Percentiles rank a stretch among this genome's conserved stretches.
phyloP scores from a whole-genome alignment of 164 flowering plant genomes.

The Piper betle region DNA sequence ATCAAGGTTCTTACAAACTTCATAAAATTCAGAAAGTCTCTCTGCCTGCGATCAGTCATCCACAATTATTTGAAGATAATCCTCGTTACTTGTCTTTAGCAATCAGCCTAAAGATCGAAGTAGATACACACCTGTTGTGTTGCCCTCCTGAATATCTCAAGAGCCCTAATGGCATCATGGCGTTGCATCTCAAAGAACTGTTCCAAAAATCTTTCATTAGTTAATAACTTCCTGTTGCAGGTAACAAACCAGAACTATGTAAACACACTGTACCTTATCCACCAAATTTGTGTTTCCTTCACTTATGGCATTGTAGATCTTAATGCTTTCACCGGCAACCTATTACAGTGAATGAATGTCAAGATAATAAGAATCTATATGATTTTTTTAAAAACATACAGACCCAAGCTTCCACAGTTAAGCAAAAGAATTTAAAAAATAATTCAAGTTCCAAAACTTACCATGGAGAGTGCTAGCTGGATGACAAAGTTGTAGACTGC shows the following conservation, averaged over 20 bases:
- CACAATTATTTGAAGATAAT: not conserved
- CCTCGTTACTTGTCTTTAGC: not conserved
- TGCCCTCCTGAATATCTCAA: conserved; percentile 78
- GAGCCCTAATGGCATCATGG: conserved; percentile 66
- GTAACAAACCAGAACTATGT: conserved; percentile 1
- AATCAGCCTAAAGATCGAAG: not conserved
- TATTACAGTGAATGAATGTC: no score
- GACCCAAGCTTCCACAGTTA: no score
- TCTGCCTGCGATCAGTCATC: conserved; percentile 45
- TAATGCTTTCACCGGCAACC: conserved; percentile 92
- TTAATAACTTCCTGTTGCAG: not conserved
- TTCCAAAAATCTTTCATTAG: conserved; percentile 3
- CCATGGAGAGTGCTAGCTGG: conserved; percentile 85
- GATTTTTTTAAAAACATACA: no score
- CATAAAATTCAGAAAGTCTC: conserved; percentile 85
- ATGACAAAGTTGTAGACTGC: conserved; percentile 68
- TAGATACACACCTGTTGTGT: conserved; percentile 59
- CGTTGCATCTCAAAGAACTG: conserved; percentile 99
- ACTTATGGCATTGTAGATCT: conserved; percentile 76
- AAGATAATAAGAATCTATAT: no score
- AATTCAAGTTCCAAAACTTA: conserved; percentile 15
- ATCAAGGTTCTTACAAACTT: conserved; percentile 79
- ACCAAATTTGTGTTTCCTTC: conserved; percentile 84
- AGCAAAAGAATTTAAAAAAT: not conserved
- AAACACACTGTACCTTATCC: conserved; percentile 64